Base-by-base conservation (phyloP, 805 yeast genomes). In the Hanseniaspora meyeri region DNA sequence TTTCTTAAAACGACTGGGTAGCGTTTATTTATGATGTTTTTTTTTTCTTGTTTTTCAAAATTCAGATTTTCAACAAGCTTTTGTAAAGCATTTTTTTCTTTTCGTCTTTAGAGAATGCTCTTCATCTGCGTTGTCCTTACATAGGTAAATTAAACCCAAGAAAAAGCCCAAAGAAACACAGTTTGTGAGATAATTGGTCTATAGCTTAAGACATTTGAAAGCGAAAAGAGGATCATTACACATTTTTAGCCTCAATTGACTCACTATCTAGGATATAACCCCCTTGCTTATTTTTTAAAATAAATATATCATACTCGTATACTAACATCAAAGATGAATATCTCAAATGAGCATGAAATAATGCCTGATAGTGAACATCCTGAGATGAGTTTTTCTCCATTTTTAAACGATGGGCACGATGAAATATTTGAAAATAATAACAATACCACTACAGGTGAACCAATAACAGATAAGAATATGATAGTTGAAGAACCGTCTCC, bases 401-500 rank as follows among this genome's bases (percentile, higher is more conserved):
- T 45, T 31, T 6, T 45, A 12, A 45, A 45, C 16, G 48, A 17
- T 17, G 24, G 11, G 1, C 9, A 31, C 16, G 37, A 29, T 9
- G 37, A 16, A 4, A 16, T 34, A 11, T 32, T 42, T 27, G 27
- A 20, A 2, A 24, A 19, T 24, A 34, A 31, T 10, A 46, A 19
- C 11, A 34, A 31, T 10, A 46, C 12, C 11, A 24, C 24, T 24
- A 42, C 38, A 4, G 34, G 38, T 4, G 49, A 53, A 14, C 57
- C 57, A 9, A 39, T 53, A 2, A 4, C 51, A 31, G 57, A 53
- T 46, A 38, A 46, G 19, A 53, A 53, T 14, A 53, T 53, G 57
- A 53, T 53, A 24, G 57, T 53, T 31, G 57, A 53, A 39, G 57
- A 53, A 31, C 57, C 57, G 5, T 46, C 57, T 9, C 47, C 51